phyloP scores from a whole-genome alignment of 2,329 filamentous ascomycete genomes.

The Cryphonectria japonica region DNA sequence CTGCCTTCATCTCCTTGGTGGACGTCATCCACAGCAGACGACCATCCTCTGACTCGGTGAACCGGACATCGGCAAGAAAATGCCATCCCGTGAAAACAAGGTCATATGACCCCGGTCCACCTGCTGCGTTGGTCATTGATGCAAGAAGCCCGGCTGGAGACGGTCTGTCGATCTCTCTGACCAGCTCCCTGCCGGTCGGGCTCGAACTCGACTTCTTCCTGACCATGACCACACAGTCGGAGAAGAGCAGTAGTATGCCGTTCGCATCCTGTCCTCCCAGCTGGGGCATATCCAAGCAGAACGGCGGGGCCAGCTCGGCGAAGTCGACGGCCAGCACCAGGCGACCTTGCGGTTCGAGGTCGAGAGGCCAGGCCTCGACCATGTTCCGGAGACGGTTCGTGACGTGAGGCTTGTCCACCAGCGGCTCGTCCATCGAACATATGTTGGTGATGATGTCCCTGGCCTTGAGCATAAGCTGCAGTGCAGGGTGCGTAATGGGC shows the following conservation, averaged over 20 bases:
- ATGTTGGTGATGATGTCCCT: conserved; percentile 95
- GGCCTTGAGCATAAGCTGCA: conserved; percentile 82
- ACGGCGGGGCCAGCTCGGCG: conserved; percentile 75
- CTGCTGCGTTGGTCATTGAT: conserved; percentile 66
- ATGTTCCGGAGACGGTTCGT: conserved; percentile 75
- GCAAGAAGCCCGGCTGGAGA: conserved; percentile 66
- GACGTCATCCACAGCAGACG: conserved; percentile 71
- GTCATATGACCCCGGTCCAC: conserved; percentile 66
- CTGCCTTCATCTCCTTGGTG: conserved; percentile 62
- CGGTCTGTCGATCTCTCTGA: conserved; percentile 85
- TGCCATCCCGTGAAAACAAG: conserved; percentile 78
- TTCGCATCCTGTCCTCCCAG: conserved; percentile 51
- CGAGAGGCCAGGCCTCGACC: conserved; percentile 75
- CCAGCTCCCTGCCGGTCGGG: conserved; percentile 73
- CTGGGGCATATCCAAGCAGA: conserved; percentile 47
- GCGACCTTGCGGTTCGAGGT: conserved; percentile 74
- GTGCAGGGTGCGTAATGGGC: conserved; percentile 82
- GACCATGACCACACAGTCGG: conserved; percentile 78
- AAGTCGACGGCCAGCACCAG: conserved; percentile 83
- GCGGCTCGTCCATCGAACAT: conserved; percentile 82
- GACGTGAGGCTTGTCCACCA: conserved; percentile 72
- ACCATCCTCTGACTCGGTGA: conserved; percentile 71
- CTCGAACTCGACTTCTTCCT: conserved; percentile 68
- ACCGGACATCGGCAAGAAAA: conserved; percentile 68
- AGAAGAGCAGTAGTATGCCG: conserved; percentile 82